Base-by-base conservation (phyloP, 306 rosid genomes). In the Senna siamea region DNA sequence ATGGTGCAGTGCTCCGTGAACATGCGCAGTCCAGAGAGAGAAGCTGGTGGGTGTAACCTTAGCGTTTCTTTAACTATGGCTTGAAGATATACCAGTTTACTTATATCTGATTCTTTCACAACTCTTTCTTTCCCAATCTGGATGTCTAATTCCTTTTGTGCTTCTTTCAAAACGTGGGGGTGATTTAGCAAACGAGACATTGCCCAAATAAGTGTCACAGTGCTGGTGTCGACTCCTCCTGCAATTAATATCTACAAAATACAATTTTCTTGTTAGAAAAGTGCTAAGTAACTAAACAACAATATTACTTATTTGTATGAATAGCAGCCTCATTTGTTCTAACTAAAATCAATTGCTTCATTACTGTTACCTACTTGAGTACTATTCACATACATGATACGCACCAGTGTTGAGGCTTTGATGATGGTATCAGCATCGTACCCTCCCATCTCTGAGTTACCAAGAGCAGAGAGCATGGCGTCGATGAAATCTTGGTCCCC, bases 11-110 rank as follows among this genome's bases (percentile, higher is more conserved):
- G 89, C 20, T 73, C 69, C 0, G 53, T 59, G 84, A 78, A 57
- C 47, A 74, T 80, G 11, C 84, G 69, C 0, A n/a, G 46, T 17
- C 80, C 87, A 0, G 78, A 53, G 7, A 85, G 74, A 23, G 89
- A 78, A 5, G 66, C 89, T 0, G 89, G 61, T 37, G 91, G 89
- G 64, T 76, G 82, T 14, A 89, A 50, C 28, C 91, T 64, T 23
- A 89, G 28, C 1, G 81, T 73, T 69, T 89, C 94, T 59, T 83
- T 86, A 0, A 86, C 80, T 0, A 84, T 65, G 20, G 91, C 91
- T 63, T 80, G 84, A 18, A 89, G 80, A 23, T 88, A 89, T 4
- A 6, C 75, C 8, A 89, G 53, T 0, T 86, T 79, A 35, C 11
- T 76, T 4, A 84, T 78, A 58, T 86, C 90, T 6, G 75, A 59